Evolutionary conservation across 2,329 filamentous ascomycete genomes (phyloP).

Genomic region (Thermochaetoides dissita): DNA sequence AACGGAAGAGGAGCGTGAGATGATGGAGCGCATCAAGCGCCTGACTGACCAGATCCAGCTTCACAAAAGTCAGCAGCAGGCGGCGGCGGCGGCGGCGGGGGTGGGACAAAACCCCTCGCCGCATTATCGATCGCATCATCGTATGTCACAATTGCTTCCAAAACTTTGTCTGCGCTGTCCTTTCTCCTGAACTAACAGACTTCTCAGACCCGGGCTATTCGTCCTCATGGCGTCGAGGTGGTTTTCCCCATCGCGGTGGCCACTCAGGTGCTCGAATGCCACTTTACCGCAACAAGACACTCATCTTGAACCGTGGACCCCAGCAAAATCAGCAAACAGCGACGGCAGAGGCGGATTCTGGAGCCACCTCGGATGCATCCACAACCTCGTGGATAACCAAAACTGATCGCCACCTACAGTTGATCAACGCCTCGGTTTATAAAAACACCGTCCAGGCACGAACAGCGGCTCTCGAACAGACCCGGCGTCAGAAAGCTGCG

Average conservation of each 20-base stretch:
- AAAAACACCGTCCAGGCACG: slow-evolving; percentile 58
- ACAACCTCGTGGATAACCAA: slow-evolving; percentile 52
- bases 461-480: slow-evolving; percentile 58
- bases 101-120: slow-evolving; percentile 11
- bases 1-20: slow-evolving; percentile 35
- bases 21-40: slow-evolving; percentile 39
- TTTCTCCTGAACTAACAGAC: neutral
- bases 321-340: slow-evolving; percentile 19
- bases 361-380: slow-evolving; percentile 23
- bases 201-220: slow-evolving; percentile 11
- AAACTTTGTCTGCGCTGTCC: no score
- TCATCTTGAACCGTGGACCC: slow-evolving; percentile 44
- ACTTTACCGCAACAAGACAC: slow-evolving; percentile 35
- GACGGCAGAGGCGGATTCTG: slow-evolving; percentile 14
- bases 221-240: slow-evolving; percentile 14
- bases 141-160: slow-evolving; percentile 19
- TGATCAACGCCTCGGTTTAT: slow-evolving; percentile 70
- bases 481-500: slow-evolving; percentile 41
- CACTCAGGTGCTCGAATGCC: slow-evolving; percentile 25
- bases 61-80: slow-evolving; percentile 50
- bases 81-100: no score
- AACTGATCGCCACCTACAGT: slow-evolving; percentile 62
- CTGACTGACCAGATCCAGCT: slow-evolving; percentile 60
- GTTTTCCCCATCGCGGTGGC: slow-evolving; percentile 21
- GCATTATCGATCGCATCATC: slow-evolving; percentile 18